phyloP scores from a whole-genome alignment of 1,284 basidiomycete genomes.

The Boletus sp. region DNA sequence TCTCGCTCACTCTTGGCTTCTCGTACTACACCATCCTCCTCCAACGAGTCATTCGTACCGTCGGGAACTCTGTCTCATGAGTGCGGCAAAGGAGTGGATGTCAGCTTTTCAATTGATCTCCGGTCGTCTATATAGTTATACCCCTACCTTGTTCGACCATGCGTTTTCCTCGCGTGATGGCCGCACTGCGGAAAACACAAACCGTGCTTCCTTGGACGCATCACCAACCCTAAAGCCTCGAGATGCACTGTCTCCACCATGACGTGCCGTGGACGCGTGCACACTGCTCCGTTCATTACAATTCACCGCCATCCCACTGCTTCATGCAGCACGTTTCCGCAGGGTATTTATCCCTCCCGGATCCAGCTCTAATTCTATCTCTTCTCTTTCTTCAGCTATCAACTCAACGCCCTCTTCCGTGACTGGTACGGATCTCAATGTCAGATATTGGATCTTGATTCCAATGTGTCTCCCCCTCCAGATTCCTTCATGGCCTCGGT shows the following conservation, averaged over 20 bases:
- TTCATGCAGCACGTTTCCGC: neutral
- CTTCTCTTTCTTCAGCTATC: neutral
- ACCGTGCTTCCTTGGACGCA: neutral
- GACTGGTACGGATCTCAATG: slow-evolving; percentile 13
- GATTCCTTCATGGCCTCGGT: slow-evolving; percentile 20
- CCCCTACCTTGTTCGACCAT: neutral
- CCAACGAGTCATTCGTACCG: too few species aligned
- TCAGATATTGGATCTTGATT: slow-evolving; percentile 2
- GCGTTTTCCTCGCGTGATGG: slow-evolving; percentile 3
- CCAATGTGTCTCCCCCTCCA: neutral
- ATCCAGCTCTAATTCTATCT: neutral
- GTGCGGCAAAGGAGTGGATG: neutral
- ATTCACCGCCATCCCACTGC: neutral
- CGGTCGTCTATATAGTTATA: too few species aligned
- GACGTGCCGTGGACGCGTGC: neutral
- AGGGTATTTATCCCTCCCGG: slow-evolving; percentile 1
- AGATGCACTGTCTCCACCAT: neutral
- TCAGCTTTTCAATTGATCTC: neutral
- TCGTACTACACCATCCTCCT: too few species aligned
- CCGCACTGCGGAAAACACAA: neutral
- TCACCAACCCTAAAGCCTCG: neutral
- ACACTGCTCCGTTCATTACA: neutral
- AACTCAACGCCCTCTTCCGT: neutral
- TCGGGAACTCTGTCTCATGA: too few species aligned
- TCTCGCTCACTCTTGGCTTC: too few species aligned